Base-by-base conservation (phyloP, 805 yeast genomes). In the Zygoascus ofunaensis region DNA sequence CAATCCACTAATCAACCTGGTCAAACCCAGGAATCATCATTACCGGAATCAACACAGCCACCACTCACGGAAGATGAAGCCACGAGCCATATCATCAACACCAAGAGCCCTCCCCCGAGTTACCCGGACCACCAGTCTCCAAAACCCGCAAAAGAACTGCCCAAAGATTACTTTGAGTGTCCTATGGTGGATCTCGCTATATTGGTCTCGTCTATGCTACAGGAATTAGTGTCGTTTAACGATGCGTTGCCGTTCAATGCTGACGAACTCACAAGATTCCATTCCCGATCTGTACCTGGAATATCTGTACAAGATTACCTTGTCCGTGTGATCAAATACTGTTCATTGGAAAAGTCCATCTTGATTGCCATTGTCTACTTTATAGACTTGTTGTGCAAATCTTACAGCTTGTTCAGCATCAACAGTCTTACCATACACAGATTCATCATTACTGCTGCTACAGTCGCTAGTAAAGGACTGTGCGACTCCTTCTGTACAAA, bases 401-500 rank as follows among this genome's bases (percentile, higher is more conserved):
- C 82, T 40, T 90, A 81, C 58, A 79, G 87, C 3, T 74, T 76
- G 34, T 90, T 90, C 66, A 82, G 89, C 15, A 66, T 90, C 48
- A 90, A 87, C 63, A 83, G 95, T 1, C 74, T 92, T 60, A 90
- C 98, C 0, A 96, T 90, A 3, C 98, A 90, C 60, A 73, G 98
- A 46, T 92, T 87, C 56, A 64, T 90, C 43, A 70, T 90, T 34
- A 89, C 95, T 0, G 92, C 95, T 1, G 87, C 95, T 0, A 84
- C 94, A 48, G 77, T 90, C 2, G 94, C 92, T 0, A 80, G 90
- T 51, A 90, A 90, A 60, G 90, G 94, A 1, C 71, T 87, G 51
- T 87, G 95, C 62, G 98, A 90, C 64, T 82, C 89, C 21, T 90
- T 92, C 63, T 89, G 92, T 64, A 87, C 96, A 14, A 90, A 89